phyloP scores from a whole-genome alignment of 148 eudicot species.

The Rhododendron ovatum region DNA sequence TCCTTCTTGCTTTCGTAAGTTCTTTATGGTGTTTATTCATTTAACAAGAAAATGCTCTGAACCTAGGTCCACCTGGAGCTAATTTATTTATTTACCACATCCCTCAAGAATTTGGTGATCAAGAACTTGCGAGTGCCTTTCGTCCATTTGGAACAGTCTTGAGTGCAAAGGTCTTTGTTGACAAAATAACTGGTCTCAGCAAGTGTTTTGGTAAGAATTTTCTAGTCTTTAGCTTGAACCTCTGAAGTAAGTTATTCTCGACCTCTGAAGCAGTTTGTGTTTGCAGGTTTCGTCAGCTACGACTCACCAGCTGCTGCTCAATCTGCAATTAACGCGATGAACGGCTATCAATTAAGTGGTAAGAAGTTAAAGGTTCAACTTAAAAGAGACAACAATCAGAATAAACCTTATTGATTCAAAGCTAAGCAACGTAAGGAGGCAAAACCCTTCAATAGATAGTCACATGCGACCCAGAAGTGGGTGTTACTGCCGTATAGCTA shows the following conservation, averaged over 20 bases:
- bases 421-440: slow-evolving; percentile 19
- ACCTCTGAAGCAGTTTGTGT: slow-evolving; percentile 27
- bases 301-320: slow-evolving; percentile 85
- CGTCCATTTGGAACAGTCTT: slow-evolving; percentile 75
- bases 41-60: background rate
- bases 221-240: background rate
- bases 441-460: background rate
- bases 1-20: background rate
- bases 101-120: slow-evolving; percentile 94
- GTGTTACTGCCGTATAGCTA: slow-evolving; percentile 16
- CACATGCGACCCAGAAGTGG: slow-evolving; percentile 13
- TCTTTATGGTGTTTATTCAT: background rate
- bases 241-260: background rate
- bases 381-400: slow-evolving; percentile 85
- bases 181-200: slow-evolving; percentile 87
- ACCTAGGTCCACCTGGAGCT: slow-evolving; percentile 90
- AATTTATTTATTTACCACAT: slow-evolving; percentile 95
- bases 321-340: slow-evolving; percentile 79
- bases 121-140: slow-evolving; percentile 76
- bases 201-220: slow-evolving; percentile 82
- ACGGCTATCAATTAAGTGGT: slow-evolving; percentile 87
- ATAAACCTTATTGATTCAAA: slow-evolving; percentile 46
- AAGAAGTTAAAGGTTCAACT: slow-evolving; percentile 97
- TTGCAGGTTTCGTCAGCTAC: slow-evolving; percentile 94
- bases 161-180: slow-evolving; percentile 94